Conservation (phyloP, 2,329 filamentous ascomycete species). For the Diplodia corticola region DNA sequence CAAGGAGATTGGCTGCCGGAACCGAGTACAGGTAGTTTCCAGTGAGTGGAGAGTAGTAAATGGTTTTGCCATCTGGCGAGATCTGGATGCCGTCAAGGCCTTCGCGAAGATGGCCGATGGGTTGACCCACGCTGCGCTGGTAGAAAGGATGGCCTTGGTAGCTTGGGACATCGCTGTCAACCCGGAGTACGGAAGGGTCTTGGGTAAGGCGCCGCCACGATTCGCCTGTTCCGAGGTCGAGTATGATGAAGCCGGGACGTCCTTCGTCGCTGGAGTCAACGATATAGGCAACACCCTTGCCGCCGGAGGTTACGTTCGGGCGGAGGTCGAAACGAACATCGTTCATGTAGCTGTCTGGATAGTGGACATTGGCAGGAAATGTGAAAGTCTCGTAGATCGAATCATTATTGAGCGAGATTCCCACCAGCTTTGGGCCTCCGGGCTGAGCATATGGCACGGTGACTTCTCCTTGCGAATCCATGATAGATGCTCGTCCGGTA, state of each 20-base stretch:
- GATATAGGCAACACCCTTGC: constrained; percentile 52
- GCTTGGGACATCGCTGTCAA: constrained; percentile 46
- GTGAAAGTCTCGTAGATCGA: constrained; percentile 51
- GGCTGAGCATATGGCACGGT: constrained; percentile 39
- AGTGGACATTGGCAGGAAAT: constrained; percentile 48
- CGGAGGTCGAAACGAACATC: constrained; percentile 55
- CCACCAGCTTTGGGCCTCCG: constrained; percentile 55
- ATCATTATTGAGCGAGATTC: constrained; percentile 48
- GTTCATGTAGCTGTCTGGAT: constrained; percentile 52
- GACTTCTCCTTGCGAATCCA: constrained; percentile 43
- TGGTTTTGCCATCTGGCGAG: constrained; percentile 46
- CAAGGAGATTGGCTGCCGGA: constrained; percentile 46
- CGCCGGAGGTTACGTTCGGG: constrained; percentile 40
- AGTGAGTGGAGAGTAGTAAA: constrained; percentile 49
- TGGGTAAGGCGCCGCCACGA: constrained; percentile 51
- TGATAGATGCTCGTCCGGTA: constrained; percentile 46
- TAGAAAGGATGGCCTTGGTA: constrained; percentile 51
- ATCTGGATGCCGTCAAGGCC: constrained; percentile 54
- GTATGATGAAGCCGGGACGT: constrained; percentile 51
- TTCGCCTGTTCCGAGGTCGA: constrained; percentile 51
- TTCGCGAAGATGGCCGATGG: constrained; percentile 42
- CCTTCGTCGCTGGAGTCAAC: constrained; percentile 50
- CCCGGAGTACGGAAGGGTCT: constrained; percentile 38
- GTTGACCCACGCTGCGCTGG: constrained; percentile 33
- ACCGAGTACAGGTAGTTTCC: constrained; percentile 48